Base-by-base conservation (phyloP, 2,329 filamentous ascomycete species). In the Trichophyton equinum region DNA sequence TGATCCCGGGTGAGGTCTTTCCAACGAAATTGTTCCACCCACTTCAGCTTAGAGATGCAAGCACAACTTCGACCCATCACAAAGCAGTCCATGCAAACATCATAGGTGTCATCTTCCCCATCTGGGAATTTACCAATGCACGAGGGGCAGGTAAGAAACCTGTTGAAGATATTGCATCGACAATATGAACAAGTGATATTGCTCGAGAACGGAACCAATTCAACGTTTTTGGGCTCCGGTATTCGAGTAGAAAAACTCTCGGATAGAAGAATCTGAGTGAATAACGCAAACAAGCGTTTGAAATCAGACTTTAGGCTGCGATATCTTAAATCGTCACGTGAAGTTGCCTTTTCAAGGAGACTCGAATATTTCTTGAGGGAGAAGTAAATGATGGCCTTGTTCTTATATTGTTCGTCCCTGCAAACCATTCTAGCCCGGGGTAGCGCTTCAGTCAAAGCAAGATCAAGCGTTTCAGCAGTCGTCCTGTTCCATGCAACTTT, bases 401-500 rank as follows among this genome's bases (percentile, higher is more conserved):
- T 96, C 73, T 97, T 97, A 78, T 99, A 99, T 72, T 97, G 92
- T 72, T 99, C 94, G 66, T 99, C 94, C 42, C 94, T 87, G 70
- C 94, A 97, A 2, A 97, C 92, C 66, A 96, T 83, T 11, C 91
- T 84, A 8, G 91, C 89, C 67, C 91, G 90, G 0, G 91, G 91
- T 2, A 99, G 79, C 0, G 92, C 91, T 75, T 97, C 94, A 62
- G 85, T 82, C 20, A 97, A 73, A 0, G 92, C 94, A 72, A 95
- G 78, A 65, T 92, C 87, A 2, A 99, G 80, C 0, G 94, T 97
- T 69, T 97, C 91, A 1, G 88, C 87, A 0, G 91, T 96, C 0
- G 90, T 96, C 27, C 94, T 83, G 72, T 99, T 99, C 94, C 94
- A 99, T 0, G 94, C 94, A 6, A 95, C 91, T 72, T 99, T 99